These are phyloP conservation scores for Sarocladium strictum DNA, from an alignment of 2,329 filamentous ascomycete genomes.

Conservation along the genomic window DNA sequence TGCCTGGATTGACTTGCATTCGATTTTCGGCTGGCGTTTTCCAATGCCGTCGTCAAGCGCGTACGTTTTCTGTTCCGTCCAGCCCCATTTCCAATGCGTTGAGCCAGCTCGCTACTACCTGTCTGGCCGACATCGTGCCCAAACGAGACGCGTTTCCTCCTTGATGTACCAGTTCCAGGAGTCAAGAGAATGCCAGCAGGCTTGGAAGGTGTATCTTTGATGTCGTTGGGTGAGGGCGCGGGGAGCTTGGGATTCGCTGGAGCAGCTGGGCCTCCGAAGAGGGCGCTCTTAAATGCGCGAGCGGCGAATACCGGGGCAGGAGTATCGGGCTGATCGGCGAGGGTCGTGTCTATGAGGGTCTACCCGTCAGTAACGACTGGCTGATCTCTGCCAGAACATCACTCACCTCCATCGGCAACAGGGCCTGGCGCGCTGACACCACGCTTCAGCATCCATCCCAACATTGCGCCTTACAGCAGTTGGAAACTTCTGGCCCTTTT, in stretches of 20 bases:
- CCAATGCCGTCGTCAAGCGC: conserved; percentile 38
- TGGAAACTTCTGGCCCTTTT: background rate
- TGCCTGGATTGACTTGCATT: conserved; percentile 11
- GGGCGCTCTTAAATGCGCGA: conserved; percentile 55
- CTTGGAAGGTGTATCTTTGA: conserved; percentile 41
- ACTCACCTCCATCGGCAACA: conserved; percentile 24
- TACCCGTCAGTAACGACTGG: no score
- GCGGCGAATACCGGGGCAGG: conserved; percentile 62
- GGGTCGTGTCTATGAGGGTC: conserved; percentile 34
- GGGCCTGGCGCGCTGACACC: conserved; percentile 29
- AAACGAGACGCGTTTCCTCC: conserved; percentile 61
- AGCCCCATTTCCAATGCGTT: conserved; percentile 23
- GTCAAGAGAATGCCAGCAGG: conserved; percentile 57
- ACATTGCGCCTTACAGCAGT: conserved; percentile 32
- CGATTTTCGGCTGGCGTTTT: conserved; percentile 31
- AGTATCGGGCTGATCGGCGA: conserved; percentile 55
- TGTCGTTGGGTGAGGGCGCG: conserved; percentile 9
- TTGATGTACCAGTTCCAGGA: conserved; percentile 54
- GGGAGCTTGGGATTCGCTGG: background rate
- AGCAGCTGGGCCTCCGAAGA: conserved; percentile 53
- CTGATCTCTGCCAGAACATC: background rate
- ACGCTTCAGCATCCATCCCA: conserved; percentile 53
- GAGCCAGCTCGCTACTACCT: conserved; percentile 15
- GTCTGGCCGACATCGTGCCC: conserved; percentile 43
- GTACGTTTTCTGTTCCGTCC: conserved; percentile 29